phyloP scores from a whole-genome alignment of 2,329 filamentous ascomycete species.

The Ophiostoma ips region DNA sequence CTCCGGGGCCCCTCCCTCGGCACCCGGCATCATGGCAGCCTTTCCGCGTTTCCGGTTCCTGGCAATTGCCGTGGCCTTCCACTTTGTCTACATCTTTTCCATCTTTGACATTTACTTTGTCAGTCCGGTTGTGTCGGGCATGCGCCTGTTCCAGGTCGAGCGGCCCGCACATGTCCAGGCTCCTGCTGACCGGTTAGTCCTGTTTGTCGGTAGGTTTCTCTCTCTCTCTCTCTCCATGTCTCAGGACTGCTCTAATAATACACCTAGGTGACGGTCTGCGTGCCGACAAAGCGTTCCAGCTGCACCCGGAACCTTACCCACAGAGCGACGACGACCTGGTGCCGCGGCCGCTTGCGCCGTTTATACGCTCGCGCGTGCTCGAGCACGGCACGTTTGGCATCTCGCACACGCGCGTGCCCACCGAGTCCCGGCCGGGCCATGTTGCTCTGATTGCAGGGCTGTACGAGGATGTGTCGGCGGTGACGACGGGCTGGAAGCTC shows the following conservation, averaged over 20 bases:
- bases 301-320: slow-evolving; percentile 73
- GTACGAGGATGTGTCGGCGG: slow-evolving; percentile 95
- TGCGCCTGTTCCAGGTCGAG: slow-evolving; percentile 66
- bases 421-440: slow-evolving; percentile 90
- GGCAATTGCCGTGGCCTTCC: slow-evolving; percentile 79
- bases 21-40: slow-evolving; percentile 31
- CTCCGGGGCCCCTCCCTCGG: not conserved
- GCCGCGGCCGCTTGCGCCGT: slow-evolving; percentile 76
- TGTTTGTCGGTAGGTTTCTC: slow-evolving; percentile 71
- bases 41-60: slow-evolving; percentile 66
- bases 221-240: too few relatives aligned
- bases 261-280: slow-evolving; percentile 69
- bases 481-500: slow-evolving; percentile 95
- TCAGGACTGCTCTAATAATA: too few relatives aligned
- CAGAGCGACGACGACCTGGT: slow-evolving; percentile 49
- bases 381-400: slow-evolving; percentile 91
- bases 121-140: slow-evolving; percentile 90
- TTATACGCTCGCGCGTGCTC: slow-evolving; percentile 76
- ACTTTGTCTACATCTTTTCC: slow-evolving; percentile 83
- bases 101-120: slow-evolving; percentile 99
- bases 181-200: slow-evolving; percentile 77
- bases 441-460: slow-evolving; percentile 92
- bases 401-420: slow-evolving; percentile 91
- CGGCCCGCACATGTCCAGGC: slow-evolving; percentile 44
- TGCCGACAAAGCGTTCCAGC: slow-evolving; percentile 95